Base-by-base conservation (phyloP, 2,329 filamentous ascomycete genomes). In the Penicillium sp. region DNA sequence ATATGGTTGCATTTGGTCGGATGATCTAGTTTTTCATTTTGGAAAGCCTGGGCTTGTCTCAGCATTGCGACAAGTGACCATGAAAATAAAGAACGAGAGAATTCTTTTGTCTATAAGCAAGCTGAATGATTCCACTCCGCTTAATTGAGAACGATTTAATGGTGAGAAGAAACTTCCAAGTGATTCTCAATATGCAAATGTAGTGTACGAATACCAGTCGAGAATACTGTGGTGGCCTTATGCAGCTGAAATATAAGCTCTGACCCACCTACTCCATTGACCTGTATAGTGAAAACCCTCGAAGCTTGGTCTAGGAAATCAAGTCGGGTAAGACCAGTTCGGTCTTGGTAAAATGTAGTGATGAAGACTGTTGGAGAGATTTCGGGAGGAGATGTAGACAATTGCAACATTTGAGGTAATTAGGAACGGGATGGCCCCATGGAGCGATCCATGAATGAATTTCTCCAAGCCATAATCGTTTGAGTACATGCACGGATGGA, bases 41-140 rank as follows among this genome's bases (percentile, higher is more conserved):
- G 56, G 33, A 37, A 45, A 59, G 57, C 48, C 56, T 47, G 33
- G 13, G 35, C 48, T 58, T 65, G 54, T 59, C 56, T 51, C 50
- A 55, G 49, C 55, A 55, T 49, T 59, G 56, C 55, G 58, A 61
- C 47, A 47, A 60, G 43, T 55, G 47, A 53, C 31, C 48, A 57
- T 56, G 59, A 60, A 61, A 65, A 63, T 63, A 58, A 62, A 57
- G 47, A 56, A 52, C 31, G 61, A 54, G 55, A 55, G 48, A 49
- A 39, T 39, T 37, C 24, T 53, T 52, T 50, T 53, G 55, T 58
- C 35, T 59, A 58, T 57, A 57, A 43, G 37, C 50, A 57, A 48
- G 51, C 47, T 51, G 46, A 50, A 62, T 59, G 49, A 57, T 56
- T 39, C 42, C 56, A 55, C 56, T 54, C 50, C 49, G 45, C 50